Base-by-base conservation (phyloP, 805 yeast species). In the Saccharomycopsis fermentans region DNA sequence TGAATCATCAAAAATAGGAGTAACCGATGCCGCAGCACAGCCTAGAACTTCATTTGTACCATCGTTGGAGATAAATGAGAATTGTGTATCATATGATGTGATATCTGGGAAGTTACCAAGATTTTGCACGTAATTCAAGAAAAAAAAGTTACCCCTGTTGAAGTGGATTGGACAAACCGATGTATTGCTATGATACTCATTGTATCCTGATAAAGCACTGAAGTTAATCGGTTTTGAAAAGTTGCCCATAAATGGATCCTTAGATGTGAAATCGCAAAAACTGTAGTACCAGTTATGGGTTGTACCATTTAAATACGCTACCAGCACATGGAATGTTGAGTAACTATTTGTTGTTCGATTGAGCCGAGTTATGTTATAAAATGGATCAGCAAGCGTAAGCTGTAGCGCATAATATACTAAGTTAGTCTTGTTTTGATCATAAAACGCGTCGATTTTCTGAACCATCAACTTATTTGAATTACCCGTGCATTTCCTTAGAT, bases 271-370 rank as follows among this genome's bases (percentile, higher is more conserved):
- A 54, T 72, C 72, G 66, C 84, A 80, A 43, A 80, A 69, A 21
- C 82, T 66, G 21, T 69, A 62, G 61, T 74, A 74, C 40, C 75
- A 74, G 59, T 72, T 73, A 11, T 70, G 64, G 6, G 78, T 65
- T 27, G 68, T 66, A 50, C 75, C 74, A 17, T 79, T 81, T 67
- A 73, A 70, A 63, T 75, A 79, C 53, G 70, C 71, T 8, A 79
- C 67, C 39, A 71, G 70, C 12, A 77, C 76, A 56, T 77, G 80
- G 50, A 80, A 65, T 1, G 82, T 77, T 9, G 83, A 78, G 64
- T 67, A 79, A 62, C 68, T 72, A 65, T 79, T 78, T 1, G 82
- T 75, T 2, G 74, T 67, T 1, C 62, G 11, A 63, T 80, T 74
- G 35, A 78, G 77, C 60, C 80, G 83, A 14, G 69, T 63, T 9